Percentiles rank a stretch among this genome's conserved stretches.
phyloP scores from a whole-genome alignment of 179 eudicot genomes.

The Monotropa hypopitys region DNA sequence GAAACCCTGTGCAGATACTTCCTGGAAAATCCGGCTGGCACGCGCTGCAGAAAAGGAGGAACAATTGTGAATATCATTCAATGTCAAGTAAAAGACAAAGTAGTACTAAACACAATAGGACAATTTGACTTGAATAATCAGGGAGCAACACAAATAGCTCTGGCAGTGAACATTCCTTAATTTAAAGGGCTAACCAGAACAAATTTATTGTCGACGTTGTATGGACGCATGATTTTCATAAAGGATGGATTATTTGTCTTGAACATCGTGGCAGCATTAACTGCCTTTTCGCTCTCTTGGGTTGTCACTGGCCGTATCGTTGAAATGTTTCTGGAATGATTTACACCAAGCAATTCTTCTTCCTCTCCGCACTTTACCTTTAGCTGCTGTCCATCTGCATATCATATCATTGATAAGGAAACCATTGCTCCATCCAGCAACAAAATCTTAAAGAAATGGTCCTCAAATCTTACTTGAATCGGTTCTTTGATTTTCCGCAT shows the following conservation, averaged over 20 bases:
- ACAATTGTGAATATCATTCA: background rate
- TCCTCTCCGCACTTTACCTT: background rate
- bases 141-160: background rate
- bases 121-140: background rate
- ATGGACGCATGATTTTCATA: background rate
- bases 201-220: background rate
- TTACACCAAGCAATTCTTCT: background rate
- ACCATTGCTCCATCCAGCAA: background rate
- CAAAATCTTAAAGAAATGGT: background rate
- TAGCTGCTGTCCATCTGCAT: conserved; percentile 5
- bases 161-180: background rate
- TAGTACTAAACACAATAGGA: background rate
- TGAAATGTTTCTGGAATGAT: background rate
- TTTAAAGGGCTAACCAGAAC: background rate
- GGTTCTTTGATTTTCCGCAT: background rate
- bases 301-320: background rate
- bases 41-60: background rate
- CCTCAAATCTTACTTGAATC: background rate
- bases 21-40: background rate
- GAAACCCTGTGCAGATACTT: background rate
- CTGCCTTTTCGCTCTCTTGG: conserved; percentile 4
- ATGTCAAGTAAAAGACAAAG: background rate
- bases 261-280: background rate
- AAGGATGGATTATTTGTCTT: conserved; percentile 8
- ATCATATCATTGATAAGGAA: background rate